Conservation (phyloP, 495 filamentous ascomycete genomes). For the Lophium mytilinum region DNA sequence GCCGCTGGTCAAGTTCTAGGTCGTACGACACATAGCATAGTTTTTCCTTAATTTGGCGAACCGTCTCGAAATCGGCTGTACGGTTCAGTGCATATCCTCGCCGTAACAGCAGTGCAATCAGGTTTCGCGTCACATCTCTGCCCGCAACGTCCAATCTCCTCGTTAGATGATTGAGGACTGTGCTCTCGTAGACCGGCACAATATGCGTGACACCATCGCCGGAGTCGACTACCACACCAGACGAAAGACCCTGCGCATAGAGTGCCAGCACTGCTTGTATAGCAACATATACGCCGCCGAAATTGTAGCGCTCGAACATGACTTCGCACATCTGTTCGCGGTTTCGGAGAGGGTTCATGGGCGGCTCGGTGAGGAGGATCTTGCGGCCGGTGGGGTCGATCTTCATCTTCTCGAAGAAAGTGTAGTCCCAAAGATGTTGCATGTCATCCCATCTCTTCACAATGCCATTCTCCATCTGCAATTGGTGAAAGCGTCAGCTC, state of each 20-base stretch:
- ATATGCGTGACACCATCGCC: conserved; percentile 98
- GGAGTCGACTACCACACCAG: conserved; percentile 94
- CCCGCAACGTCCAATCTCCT: conserved; percentile 89
- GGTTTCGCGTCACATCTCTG: conserved; percentile 91
- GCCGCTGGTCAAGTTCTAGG: conserved; percentile 86
- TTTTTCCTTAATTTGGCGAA: conserved; percentile 94
- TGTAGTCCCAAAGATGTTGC: conserved; percentile 99
- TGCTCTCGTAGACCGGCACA: conserved; percentile 94
- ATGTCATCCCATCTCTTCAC: conserved; percentile 99
- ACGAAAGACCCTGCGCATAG: conserved; percentile 94
- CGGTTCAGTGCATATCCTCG: conserved; percentile 95
- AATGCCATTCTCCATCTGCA: conserved; percentile 96
- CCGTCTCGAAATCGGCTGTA: conserved; percentile 98
- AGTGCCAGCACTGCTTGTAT: conserved; percentile 97
- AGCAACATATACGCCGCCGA: conserved; percentile 95
- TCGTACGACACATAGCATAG: conserved; percentile 99
- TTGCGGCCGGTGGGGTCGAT: conserved; percentile 87
- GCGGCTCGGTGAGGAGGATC: conserved; percentile 96
- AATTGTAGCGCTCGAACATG: conserved; percentile 95
- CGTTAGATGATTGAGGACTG: conserved; percentile 95
- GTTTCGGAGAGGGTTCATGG: conserved; percentile 94
- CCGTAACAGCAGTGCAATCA: conserved; percentile 90
- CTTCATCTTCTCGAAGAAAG: conserved; percentile 92
- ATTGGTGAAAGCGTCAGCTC: conserved; percentile 17
- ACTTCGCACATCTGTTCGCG: conserved; percentile 95